Conservation (phyloP, 208 protist genomes). For the Acanthamoeba sp. region DNA sequence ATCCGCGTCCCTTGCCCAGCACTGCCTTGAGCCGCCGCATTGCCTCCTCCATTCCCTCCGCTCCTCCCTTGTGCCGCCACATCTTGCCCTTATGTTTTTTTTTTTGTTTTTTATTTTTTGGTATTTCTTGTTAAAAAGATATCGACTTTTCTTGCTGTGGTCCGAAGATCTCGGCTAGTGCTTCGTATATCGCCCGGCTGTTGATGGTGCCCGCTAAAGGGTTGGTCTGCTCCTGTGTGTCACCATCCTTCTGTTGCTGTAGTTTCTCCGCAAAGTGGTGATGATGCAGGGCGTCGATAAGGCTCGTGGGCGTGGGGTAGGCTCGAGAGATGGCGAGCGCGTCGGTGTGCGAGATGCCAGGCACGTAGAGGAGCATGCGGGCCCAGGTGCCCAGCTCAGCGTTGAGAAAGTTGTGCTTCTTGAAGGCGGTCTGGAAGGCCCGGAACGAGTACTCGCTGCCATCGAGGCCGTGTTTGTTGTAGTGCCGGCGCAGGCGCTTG, state of each 20-base stretch:
- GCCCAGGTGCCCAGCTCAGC: neutral
- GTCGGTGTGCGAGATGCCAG: neutral
- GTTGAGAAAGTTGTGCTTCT: neutral
- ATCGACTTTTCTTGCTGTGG: too few relatives aligned
- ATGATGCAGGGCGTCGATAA: neutral
- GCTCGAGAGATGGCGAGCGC: neutral
- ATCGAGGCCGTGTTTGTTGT: neutral
- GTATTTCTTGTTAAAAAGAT: too few relatives aligned
- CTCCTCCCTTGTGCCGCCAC: neutral
- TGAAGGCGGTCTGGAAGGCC: neutral
- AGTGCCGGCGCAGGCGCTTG: slow-evolving; percentile 28
- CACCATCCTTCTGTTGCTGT: too few relatives aligned
- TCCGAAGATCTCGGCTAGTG: too few relatives aligned
- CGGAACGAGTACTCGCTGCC: neutral
- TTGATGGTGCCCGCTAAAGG: too few relatives aligned
- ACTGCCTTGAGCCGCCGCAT: neutral
- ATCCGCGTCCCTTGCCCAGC: slow-evolving; percentile 4
- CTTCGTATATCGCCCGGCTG: too few relatives aligned
- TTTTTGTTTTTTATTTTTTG: neutral
- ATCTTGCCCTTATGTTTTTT: neutral
- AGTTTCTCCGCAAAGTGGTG: too few relatives aligned
- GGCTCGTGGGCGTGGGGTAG: neutral
- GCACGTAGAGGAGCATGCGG: neutral
- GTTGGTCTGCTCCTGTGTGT: too few relatives aligned
- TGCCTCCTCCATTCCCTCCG: neutral